These are phyloP conservation scores for Leptographium radiaticola DNA, from an alignment of 2,329 filamentous ascomycete species.

Conservation along the genomic window DNA sequence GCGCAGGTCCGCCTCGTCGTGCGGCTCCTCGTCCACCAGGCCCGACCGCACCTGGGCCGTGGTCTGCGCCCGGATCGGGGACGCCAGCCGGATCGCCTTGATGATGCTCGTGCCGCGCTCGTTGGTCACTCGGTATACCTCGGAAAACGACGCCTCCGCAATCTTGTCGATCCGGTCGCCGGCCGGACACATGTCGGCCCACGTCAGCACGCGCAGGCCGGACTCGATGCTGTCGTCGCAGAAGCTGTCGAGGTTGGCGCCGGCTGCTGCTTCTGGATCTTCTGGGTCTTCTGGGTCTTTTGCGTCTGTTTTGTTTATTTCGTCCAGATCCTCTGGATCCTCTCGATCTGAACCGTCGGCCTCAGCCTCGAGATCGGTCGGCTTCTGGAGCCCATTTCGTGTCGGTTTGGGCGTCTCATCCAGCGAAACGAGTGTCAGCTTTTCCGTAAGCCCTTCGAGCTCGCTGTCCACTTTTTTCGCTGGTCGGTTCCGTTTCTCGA, in stretches of 20 bases:
- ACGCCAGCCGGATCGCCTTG: constrained; percentile 48
- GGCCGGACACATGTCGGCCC: constrained; percentile 43
- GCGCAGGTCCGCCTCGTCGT: constrained; percentile 37
- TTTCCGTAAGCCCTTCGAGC: constrained; percentile 13
- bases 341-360: not conserved
- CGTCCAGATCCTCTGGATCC: not conserved
- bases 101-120: constrained; percentile 48
- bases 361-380: too few relatives aligned
- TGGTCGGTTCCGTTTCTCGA: constrained; percentile 15
- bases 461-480: constrained; percentile 3
- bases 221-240: constrained; percentile 10
- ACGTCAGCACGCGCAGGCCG: constrained; percentile 32
- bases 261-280: constrained; percentile 5
- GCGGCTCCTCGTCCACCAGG: constrained; percentile 46
- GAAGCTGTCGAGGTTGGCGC: constrained; percentile 2
- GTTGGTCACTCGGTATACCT: constrained; percentile 51
- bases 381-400: too few relatives aligned
- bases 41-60: constrained; percentile 40
- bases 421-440: constrained; percentile 10
- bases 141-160: constrained; percentile 53
- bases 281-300: too few relatives aligned
- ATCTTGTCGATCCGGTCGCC: constrained; percentile 47
- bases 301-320: not conserved
- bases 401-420: constrained; percentile 1
- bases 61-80: constrained; percentile 44